Evolutionary conservation across 495 filamentous ascomycete species (phyloP).

Genomic region (Daldinia childiae): DNA sequence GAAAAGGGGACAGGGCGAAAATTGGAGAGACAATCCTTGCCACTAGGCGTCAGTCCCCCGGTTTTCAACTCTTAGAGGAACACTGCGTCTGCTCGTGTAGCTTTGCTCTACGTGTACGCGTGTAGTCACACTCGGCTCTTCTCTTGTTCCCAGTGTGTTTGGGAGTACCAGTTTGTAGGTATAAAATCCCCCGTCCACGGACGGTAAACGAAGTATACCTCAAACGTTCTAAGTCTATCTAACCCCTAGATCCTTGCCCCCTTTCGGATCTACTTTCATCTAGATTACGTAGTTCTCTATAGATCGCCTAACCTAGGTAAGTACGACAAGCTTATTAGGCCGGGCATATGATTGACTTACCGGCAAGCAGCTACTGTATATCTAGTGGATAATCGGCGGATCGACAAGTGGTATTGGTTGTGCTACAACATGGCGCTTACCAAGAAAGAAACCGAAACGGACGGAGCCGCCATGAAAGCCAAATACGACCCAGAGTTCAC

Average conservation of each 20-base stretch:
- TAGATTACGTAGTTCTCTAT: not conserved
- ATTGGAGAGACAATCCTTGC: not conserved
- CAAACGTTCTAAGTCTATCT: not conserved
- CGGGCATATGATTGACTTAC: not conserved
- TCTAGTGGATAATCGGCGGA: not conserved
- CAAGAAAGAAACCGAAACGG: constrained; percentile 3
- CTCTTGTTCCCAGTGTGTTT: not conserved
- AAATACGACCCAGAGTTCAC: constrained; percentile 70
- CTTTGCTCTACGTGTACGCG: not conserved
- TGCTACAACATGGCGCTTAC: constrained; percentile 7
- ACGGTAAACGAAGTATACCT: not conserved
- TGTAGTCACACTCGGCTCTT: not conserved
- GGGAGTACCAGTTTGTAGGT: not conserved
- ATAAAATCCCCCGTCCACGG: not conserved
- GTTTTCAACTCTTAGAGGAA: not conserved
- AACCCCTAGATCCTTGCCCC: not conserved
- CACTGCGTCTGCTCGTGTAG: not conserved
- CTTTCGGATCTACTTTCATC: not conserved
- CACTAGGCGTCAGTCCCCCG: not conserved
- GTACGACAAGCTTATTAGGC: not conserved
- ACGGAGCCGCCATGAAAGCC: constrained; percentile 14
- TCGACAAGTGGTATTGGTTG: not conserved
- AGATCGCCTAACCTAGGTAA: not conserved
- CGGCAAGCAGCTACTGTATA: not conserved
- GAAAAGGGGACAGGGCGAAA: not conserved